Base-by-base conservation (phyloP, 805 yeast genomes). In the Starmera amethionina region DNA sequence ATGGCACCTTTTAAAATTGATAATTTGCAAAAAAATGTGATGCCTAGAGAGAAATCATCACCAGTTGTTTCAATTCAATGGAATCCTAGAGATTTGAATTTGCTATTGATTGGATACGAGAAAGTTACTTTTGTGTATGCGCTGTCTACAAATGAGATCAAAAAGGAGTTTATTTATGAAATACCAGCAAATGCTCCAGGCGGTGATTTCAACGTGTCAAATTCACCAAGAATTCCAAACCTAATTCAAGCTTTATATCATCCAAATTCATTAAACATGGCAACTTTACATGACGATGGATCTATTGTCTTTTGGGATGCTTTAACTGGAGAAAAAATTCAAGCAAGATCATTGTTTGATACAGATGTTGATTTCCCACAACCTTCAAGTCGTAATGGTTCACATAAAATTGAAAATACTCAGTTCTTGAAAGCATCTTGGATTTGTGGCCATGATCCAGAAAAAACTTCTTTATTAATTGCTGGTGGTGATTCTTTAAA, bases 241-340 rank as follows among this genome's bases (percentile, higher is more conserved):
- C 49, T 69, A 0, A 42, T 63, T 1, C 63, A 78, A 38, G 79
- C 95, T 0, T 65, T 75, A 30, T 93, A 85, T 75, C 97, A 90
- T 59, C 98, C 99, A 3, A 87, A 87, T 54, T 96, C 97, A 0
- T 70, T 88, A 35, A 95, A 89, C 55, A 63, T 86, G 4, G 70
- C 84, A 16, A 80, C 96, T 0, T 72, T 77, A 3, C 94, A 90
- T 58, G 78, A 67, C 18, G 96, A 89, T 53, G 90, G 90, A 40
- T 74, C 94, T 0, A 52, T 93, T 31, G 95, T 77, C 2, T 93
- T 93, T 54, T 93, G 97, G 97, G 98, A 93, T 59, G 82, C 86
- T 1, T 70, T 77, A 29, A 79, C 79, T 31, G 96, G 94, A 1
- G 74, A 75, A 13, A 61, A 77, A 35, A 65, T 93, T 12, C 79